Evolutionary conservation across 495 filamentous ascomycete species (phyloP), one percentile per base, ranked within the genome.

Genomic region (Neurospora sp.): DNA sequence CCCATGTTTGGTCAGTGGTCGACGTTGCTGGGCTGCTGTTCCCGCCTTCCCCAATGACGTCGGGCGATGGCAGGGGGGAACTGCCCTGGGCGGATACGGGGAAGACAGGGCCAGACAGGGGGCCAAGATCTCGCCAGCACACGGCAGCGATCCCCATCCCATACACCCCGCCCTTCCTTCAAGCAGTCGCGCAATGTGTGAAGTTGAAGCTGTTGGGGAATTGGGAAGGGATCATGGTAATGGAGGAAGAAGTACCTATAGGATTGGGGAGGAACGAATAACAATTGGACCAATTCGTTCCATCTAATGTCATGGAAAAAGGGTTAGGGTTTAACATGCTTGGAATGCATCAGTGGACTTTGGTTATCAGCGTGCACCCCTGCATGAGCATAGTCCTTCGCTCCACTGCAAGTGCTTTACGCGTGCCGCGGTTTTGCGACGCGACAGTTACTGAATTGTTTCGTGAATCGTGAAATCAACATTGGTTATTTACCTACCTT

Each of bases 341-440:
- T 12, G 4, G 0, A 22, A 20, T 45, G 18, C 18, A 47, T 47
- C n/a, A 1, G 3, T 42, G 45, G 45, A n/a, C 10, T 20, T 47
- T 27, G 47, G 3, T 37, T 65, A 4, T 35, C 14, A 65, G 22
- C 53, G 14, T 65, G 22, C 22, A 65, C 14, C 53, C 53, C 22
- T 35, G 53, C 12, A 31, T 31, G 22, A 16, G 53, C 53, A 65
- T 61, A 14, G 53, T 27, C 12, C 12, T 27, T 27, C 22, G 53
- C 14, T 7, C 53, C 61, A 69, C 53, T 27, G 31, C 39, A 71
- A 70, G 68, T 71, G 69, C 69, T 73, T 73, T 73, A 73, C 72
- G 69, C 68, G 72, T 73, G 22, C 69, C 68, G 72, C 72, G 68
- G 37, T 69, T 69, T 69, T 65, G 4, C 53, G 22, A 65, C 53